These are phyloP conservation scores for Pascua guehoae DNA, from an alignment of 1,284 basidiomycete species.

Conservation along the genomic window DNA sequence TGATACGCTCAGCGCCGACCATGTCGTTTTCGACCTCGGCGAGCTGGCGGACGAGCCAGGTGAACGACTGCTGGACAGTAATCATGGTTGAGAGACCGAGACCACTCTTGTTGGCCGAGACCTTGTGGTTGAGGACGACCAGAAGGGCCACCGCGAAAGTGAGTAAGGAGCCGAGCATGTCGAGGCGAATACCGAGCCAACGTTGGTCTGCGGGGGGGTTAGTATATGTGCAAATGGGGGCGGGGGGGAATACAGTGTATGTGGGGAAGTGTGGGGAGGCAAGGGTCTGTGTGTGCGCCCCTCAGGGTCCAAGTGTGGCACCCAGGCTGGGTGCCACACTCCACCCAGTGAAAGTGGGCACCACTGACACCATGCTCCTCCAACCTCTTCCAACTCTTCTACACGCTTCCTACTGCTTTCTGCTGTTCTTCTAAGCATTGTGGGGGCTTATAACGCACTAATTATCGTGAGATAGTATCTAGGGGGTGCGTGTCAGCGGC, in stretches of 20 bases:
- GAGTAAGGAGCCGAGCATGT: slow-evolving; percentile 72
- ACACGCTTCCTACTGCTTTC: not conserved
- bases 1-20: slow-evolving; percentile 80
- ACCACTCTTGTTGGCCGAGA: slow-evolving; percentile 72
- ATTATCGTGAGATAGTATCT: slow-evolving; percentile 75
- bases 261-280: not conserved
- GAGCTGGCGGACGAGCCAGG: slow-evolving; percentile 76
- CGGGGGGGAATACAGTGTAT: not conserved
- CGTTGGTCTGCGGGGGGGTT: slow-evolving; percentile 54
- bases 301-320: too few relatives aligned
- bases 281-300: not conserved
- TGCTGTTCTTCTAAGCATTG: not conserved
- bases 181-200: slow-evolving; percentile 84
- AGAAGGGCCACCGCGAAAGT: slow-evolving; percentile 77
- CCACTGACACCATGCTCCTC: too few relatives aligned
- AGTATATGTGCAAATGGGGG: not conserved
- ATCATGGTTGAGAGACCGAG: slow-evolving; percentile 55
- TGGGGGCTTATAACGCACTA: not conserved
- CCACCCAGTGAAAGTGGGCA: too few relatives aligned
- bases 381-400: too few relatives aligned
- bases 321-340: too few relatives aligned
- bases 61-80: slow-evolving; percentile 56
- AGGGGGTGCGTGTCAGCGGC: slow-evolving; percentile 63
- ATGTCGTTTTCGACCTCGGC: slow-evolving; percentile 88
- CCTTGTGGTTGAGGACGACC: slow-evolving; percentile 65